Percentiles rank a stretch among this genome's conserved stretches.
Evolutionary conservation across 208 protist species (phyloP).

Genomic region (Trypanosoma brucei): DNA sequence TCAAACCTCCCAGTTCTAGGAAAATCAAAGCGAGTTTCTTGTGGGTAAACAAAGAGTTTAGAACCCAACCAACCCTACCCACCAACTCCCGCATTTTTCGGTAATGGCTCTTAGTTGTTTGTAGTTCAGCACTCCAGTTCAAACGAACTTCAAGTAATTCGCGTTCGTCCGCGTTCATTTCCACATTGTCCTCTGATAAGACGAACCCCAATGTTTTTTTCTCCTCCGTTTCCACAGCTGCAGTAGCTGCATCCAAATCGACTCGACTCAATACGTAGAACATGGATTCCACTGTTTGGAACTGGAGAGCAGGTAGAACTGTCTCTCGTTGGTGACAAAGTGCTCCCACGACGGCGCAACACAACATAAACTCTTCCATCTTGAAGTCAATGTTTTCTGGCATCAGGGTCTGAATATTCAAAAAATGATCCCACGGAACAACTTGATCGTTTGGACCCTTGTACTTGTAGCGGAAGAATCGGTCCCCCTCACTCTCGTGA

Average conservation of each 20-base stretch:
- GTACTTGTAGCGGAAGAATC: slow-evolving; percentile 70
- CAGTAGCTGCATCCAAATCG: slow-evolving; percentile 25
- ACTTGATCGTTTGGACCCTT: slow-evolving; percentile 54
- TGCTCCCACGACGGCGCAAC: slow-evolving; percentile 52
- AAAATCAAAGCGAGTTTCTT: slow-evolving; percentile 77
- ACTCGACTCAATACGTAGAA: slow-evolving; percentile 64
- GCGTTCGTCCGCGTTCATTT: slow-evolving; percentile 25
- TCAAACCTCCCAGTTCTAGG: slow-evolving; percentile 55
- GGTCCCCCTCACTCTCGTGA: slow-evolving; percentile 11
- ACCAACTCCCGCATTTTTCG: slow-evolving; percentile 51
- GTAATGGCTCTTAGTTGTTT: slow-evolving; percentile 23
- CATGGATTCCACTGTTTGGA: slow-evolving; percentile 67
- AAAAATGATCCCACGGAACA: slow-evolving; percentile 49
- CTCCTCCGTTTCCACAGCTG: slow-evolving; percentile 11
- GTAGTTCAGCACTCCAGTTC: slow-evolving; percentile 27
- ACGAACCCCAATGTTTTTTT: not conserved
- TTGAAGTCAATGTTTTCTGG: slow-evolving; percentile 38
- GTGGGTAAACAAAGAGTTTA: slow-evolving; percentile 74
- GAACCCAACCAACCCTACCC: slow-evolving; percentile 56
- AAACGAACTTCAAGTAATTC: slow-evolving; percentile 28
- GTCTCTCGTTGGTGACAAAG: slow-evolving; percentile 72
- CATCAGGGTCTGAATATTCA: slow-evolving; percentile 40
- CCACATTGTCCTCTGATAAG: slow-evolving; percentile 14
- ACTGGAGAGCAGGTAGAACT: slow-evolving; percentile 64
- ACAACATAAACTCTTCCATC: slow-evolving; percentile 63